Conservation (phyloP, 306 rosid genomes). For the Dalbergia oliveri region DNA sequence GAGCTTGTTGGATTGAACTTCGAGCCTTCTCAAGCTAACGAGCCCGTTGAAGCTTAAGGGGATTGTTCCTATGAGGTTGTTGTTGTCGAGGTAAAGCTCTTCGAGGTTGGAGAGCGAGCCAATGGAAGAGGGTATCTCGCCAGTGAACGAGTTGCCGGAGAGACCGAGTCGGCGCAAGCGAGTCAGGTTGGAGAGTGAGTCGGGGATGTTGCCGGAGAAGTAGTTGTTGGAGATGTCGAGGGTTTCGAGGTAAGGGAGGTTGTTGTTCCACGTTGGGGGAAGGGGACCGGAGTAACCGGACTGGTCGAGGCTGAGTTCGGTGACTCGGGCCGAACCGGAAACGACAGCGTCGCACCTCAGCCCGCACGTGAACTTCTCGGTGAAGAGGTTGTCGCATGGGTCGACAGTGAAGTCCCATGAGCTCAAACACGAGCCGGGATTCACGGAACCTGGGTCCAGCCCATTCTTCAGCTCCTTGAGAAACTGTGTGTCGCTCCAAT, state of each 20-base stretch:
- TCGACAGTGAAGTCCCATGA: constrained; percentile 82
- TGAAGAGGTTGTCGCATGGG: constrained; percentile 85
- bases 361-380: constrained; percentile 78
- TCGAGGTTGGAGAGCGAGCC: constrained; percentile 59
- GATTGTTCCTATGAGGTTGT: constrained; percentile 62
- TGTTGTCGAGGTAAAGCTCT: constrained; percentile 78
- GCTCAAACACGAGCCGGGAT: constrained; percentile 67
- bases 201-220: constrained; percentile 71
- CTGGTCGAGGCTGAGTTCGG: constrained; percentile 85
- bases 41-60: constrained; percentile 57
- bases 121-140: constrained; percentile 62
- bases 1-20: constrained; percentile 68
- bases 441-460: constrained; percentile 53
- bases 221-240: constrained; percentile 74
- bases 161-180: constrained; percentile 69
- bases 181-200: constrained; percentile 63
- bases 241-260: constrained; percentile 77
- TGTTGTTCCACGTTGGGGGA: constrained; percentile 63
- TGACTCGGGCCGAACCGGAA: constrained; percentile 62
- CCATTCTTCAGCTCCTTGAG: constrained; percentile 62
- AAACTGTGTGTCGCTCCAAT: constrained; percentile 63
- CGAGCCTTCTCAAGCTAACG: constrained; percentile 59
- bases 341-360: constrained; percentile 72
- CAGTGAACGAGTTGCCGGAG: constrained; percentile 70
- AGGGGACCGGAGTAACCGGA: constrained; percentile 75